Percentiles rank a stretch among this genome's conserved stretches.
These are phyloP conservation scores for Fusarium subglutinans DNA, from an alignment of 2,329 filamentous ascomycete species.

Conservation along the genomic window DNA sequence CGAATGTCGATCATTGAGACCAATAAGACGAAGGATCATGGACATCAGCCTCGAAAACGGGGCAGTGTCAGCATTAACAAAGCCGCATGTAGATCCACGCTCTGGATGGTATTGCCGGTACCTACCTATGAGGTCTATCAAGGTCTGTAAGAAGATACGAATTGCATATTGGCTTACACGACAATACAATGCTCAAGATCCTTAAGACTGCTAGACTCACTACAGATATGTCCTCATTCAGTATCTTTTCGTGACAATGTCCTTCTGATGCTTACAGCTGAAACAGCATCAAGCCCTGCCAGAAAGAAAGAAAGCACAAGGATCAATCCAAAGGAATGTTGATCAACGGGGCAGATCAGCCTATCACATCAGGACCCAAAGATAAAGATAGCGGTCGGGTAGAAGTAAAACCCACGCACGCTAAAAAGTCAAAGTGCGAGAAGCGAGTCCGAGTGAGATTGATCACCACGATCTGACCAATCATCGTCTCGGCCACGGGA, in stretches of 20 bases:
- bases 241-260: neutral
- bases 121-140: neutral
- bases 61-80: constrained; percentile 24
- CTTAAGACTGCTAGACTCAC: no score
- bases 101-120: neutral
- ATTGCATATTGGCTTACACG: neutral
- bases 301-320: neutral
- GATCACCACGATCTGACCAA: neutral
- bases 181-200: neutral
- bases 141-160: neutral
- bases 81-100: neutral
- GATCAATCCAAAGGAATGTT: neutral
- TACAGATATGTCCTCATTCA: neutral
- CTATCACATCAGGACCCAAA: neutral
- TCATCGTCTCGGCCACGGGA: neutral
- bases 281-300: neutral
- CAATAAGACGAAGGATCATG: neutral
- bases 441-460: constrained; percentile 20
- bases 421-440: constrained; percentile 6
- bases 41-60: constrained; percentile 21
- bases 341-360: neutral
- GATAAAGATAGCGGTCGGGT: neutral
- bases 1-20: neutral
- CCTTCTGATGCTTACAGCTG: neutral
- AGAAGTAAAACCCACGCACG: neutral